These are phyloP conservation scores for Neofusicoccum laricinum DNA, from an alignment of 2,329 filamentous ascomycete species.

Conservation along the genomic window DNA sequence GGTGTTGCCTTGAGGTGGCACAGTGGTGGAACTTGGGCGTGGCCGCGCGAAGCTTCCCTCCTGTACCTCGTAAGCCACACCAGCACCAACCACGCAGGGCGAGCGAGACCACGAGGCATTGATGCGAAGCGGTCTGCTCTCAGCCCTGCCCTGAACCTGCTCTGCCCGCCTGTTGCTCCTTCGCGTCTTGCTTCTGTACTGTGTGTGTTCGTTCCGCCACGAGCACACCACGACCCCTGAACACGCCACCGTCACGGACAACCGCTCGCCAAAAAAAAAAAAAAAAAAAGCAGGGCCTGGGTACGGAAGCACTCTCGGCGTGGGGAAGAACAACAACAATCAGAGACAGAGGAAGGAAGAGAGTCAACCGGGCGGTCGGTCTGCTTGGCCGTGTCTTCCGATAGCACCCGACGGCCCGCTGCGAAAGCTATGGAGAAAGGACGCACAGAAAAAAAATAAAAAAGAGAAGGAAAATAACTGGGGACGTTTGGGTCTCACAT, in stretches of 20 bases:
- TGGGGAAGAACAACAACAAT: neutral
- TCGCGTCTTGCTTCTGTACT: neutral
- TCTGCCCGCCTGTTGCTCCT: neutral
- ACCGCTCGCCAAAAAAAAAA: neutral
- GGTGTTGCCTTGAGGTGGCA: neutral
- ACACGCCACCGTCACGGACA: slow-evolving; percentile 9
- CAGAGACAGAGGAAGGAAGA: neutral
- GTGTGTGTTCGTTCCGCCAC: neutral
- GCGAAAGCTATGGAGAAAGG: neutral
- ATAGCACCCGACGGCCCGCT: neutral
- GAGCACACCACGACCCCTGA: neutral
- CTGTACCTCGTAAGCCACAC: neutral
- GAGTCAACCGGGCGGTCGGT: neutral
- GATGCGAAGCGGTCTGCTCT: neutral
- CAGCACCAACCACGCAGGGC: neutral
- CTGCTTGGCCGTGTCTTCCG: neutral
- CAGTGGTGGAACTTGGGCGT: neutral
- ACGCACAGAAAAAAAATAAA: no score
- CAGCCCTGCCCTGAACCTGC: neutral
- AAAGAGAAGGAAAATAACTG: neutral
- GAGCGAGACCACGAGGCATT: neutral
- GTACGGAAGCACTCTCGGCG: neutral
- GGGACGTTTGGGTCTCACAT: neutral
- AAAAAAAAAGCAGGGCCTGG: neutral
- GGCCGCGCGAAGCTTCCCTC: neutral